Evolutionary conservation across 1,139 yeast species (phyloP), one percentile per base, ranked within the genome.

Genomic region (Geotrichum reessii): DNA sequence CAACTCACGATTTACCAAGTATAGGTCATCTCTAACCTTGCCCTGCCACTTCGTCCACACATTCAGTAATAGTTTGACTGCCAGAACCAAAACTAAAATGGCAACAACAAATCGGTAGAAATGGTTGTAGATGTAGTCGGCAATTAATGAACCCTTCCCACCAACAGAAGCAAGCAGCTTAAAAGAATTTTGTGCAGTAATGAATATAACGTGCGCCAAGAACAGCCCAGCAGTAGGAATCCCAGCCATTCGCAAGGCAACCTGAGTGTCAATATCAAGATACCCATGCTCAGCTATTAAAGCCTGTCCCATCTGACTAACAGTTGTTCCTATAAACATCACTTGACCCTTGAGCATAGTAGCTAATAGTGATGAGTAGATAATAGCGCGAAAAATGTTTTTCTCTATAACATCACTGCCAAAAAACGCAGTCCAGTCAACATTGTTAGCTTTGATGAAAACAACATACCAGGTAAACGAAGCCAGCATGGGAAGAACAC

Each of bases 1-100:
- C 48, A 73, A 63, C 51, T 67, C 70, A 53, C 69, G 69, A 21
- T 74, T 74, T 31, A 71, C 68, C 52, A 71, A 62, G 60, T 73
- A 73, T 8, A 69, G 67, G 40, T 70, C 70, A 57, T 73, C 76
- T 42, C 74, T 62, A 33, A 72, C 66, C 27, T 63, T 62, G 24
- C 42, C 55, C 48, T 47, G 55, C 61, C 61, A 62, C 51, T 40
- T 61, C 52, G 52, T 61, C 65, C 50, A 62, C 40, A 17, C 48
- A 27, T 28, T 55, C 58, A 28, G 58, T 53, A n/a, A 54, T 48
- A 21, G 37, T 14, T 22, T 31, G 9, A 50, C 48, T 9, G 64
- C 65, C 8, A 64, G 62, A 7, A 60, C 57, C n/a, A 61, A 55
- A 19, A 67, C 66, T 27, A 61, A 27, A 42, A 50, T 51, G 58